Conservation (phyloP, 2,329 filamentous ascomycete genomes). For the Paecilomyces dactylethromorphus region DNA sequence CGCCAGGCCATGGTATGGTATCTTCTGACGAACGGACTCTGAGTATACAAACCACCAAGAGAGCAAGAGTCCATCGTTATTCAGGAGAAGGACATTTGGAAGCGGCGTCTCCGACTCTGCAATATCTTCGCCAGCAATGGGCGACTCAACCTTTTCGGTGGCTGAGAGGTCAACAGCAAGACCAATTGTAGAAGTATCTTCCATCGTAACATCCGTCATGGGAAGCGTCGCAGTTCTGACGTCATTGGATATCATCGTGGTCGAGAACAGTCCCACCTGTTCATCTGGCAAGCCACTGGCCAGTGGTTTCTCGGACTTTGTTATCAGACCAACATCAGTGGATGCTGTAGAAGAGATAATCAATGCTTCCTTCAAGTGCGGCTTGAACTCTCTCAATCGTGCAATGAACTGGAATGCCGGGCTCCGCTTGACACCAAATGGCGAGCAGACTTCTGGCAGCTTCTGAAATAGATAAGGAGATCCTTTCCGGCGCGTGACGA, state of each 20-base stretch:
- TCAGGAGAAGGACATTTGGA: constrained; percentile 77
- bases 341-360: constrained; percentile 76
- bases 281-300: constrained; percentile 54
- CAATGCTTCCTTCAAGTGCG: constrained; percentile 72
- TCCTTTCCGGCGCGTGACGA: constrained; percentile 63
- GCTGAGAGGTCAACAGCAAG: constrained; percentile 76
- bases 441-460: constrained; percentile 65
- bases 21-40: constrained; percentile 70
- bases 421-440: constrained; percentile 58
- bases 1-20: constrained; percentile 65
- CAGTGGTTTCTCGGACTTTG: constrained; percentile 63
- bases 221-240: constrained; percentile 69
- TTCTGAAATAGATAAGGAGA: constrained; percentile 65
- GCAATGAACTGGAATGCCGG: constrained; percentile 72
- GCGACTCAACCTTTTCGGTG: constrained; percentile 69
- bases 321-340: constrained; percentile 71
- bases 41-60: constrained; percentile 91
- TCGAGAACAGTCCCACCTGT: constrained; percentile 63
- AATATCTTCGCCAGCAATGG: constrained; percentile 71
- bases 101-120: constrained; percentile 72
- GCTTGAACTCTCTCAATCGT: constrained; percentile 72
- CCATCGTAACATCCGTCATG: constrained; percentile 52
- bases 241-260: constrained; percentile 66
- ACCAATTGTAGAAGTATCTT: constrained; percentile 73
- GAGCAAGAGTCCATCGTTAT: constrained; percentile 77